phyloP scores from a whole-genome alignment of 805 yeast species.

The Metschnikowia lunata region DNA sequence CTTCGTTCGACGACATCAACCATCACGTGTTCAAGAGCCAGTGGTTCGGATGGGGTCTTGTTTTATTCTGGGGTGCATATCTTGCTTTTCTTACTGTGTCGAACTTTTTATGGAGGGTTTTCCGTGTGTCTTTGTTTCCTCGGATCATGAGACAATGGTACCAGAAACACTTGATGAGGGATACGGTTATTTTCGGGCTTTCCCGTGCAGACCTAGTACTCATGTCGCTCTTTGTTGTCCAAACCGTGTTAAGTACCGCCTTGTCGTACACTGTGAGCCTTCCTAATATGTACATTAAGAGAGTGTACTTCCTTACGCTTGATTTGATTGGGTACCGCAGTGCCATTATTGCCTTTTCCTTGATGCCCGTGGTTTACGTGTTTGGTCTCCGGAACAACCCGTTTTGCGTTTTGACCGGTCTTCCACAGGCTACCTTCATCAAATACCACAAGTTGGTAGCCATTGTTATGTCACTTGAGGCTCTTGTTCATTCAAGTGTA shows the following conservation, averaged over 20 bases:
- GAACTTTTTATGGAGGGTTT: conserved; percentile 10
- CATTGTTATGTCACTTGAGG: conserved; percentile 14
- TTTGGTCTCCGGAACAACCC: conserved; percentile 19
- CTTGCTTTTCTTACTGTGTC: conserved; percentile 11
- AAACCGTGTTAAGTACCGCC: conserved; percentile 13
- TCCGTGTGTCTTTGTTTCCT: conserved; percentile 12
- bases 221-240: conserved; percentile 9
- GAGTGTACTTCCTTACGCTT: conserved; percentile 15
- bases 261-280: conserved; percentile 16
- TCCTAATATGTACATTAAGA: conserved; percentile 15
- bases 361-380: conserved; percentile 17
- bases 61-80: conserved; percentile 15
- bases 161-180: conserved; percentile 11
- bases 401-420: conserved; percentile 15
- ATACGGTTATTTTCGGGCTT: conserved; percentile 7
- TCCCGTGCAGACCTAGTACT: conserved; percentile 11
- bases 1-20: conserved; percentile 16
- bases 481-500: conserved; percentile 14
- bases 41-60: conserved; percentile 20
- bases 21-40: conserved; percentile 19
- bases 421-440: conserved; percentile 14
- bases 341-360: conserved; percentile 16
- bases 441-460: conserved; percentile 16
- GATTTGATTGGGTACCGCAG: conserved; percentile 18
- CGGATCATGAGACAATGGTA: conserved; percentile 5